Conservation (phyloP, 495 filamentous ascomycete genomes). For the Penicillium paxilli region DNA sequence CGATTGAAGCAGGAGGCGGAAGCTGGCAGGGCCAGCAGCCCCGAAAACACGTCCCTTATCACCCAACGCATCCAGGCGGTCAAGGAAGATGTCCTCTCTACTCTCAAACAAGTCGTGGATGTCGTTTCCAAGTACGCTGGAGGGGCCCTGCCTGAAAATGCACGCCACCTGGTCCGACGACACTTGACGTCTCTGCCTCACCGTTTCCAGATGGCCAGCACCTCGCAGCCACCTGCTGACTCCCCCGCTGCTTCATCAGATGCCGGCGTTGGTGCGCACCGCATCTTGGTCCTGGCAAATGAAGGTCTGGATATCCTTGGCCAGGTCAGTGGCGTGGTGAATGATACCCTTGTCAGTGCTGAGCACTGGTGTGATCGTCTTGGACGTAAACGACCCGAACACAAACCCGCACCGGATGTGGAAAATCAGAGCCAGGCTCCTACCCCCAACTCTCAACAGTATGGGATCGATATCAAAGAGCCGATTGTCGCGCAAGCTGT, state of each 20-base stretch:
- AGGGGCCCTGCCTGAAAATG: conserved; percentile 81
- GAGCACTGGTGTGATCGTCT: conserved; percentile 83
- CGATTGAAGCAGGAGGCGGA: conserved; percentile 20
- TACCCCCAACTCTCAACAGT: conserved; percentile 15
- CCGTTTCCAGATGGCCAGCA: conserved; percentile 63
- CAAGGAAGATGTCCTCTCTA: conserved; percentile 71
- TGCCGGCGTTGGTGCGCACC: conserved; percentile 55
- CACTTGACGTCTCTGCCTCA: conserved; percentile 78
- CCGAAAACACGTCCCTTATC: conserved; percentile 43
- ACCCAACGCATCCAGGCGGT: conserved; percentile 66
- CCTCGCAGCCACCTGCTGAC: conserved; percentile 42
- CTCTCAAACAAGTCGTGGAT: conserved; percentile 72
- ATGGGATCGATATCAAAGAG: conserved; percentile 36
- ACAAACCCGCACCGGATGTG: conserved; percentile 24
- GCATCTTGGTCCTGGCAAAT: conserved; percentile 77
- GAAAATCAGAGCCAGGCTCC: conserved; percentile 23
- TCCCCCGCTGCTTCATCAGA: conserved; percentile 38
- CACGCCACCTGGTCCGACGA: conserved; percentile 69
- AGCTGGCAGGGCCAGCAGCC: conserved; percentile 20
- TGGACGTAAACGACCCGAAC: conserved; percentile 52
- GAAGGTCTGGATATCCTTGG: conserved; percentile 89
- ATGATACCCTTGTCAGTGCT: conserved; percentile 80
- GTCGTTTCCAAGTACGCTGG: conserved; percentile 83
- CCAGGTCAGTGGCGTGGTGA: conserved; percentile 77
- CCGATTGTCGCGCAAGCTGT: conserved; percentile 28